Conservation (phyloP, 768 basidiomycete genomes). For the Termitomyces sp. region DNA sequence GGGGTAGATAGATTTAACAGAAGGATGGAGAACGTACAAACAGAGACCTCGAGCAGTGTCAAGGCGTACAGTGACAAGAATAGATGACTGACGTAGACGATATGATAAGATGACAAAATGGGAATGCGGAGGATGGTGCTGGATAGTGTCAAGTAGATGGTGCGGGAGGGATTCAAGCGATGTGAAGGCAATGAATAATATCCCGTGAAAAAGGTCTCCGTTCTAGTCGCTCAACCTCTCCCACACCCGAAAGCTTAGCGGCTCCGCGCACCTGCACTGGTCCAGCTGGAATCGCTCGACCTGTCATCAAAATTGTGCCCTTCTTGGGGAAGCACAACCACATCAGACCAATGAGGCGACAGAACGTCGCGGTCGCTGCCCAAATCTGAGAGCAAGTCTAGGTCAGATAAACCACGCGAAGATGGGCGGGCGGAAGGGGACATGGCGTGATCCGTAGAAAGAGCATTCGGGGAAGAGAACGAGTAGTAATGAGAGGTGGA, state of each 20-base stretch:
- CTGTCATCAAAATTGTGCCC: slow-evolving; percentile 7
- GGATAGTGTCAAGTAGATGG: background rate
- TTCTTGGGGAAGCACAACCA: slow-evolving; percentile 2
- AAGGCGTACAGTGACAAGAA: background rate
- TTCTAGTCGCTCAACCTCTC: background rate
- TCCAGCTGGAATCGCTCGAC: slow-evolving; percentile 18
- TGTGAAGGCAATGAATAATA: background rate
- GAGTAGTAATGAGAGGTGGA: slow-evolving; percentile 15
- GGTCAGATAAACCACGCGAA: slow-evolving; percentile 15
- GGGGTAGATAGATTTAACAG: background rate
- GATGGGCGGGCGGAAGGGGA: slow-evolving; percentile 10
- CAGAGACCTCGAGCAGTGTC: background rate
- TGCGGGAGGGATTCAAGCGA: background rate
- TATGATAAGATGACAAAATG: background rate
- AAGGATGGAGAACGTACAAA: background rate
- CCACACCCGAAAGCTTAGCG: background rate
- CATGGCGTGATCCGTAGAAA: background rate
- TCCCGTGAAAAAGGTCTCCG: background rate
- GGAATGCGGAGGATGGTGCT: background rate
- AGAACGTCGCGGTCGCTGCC: slow-evolving; percentile 6
- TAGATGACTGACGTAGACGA: background rate
- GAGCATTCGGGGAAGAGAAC: slow-evolving; percentile 15
- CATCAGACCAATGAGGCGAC: slow-evolving; percentile 14
- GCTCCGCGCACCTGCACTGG: slow-evolving; percentile 14
- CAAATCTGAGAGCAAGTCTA: slow-evolving; percentile 20